Base-by-base conservation (phyloP, 2,329 filamentous ascomycete genomes). In the Scedosporium aurantiacum region DNA sequence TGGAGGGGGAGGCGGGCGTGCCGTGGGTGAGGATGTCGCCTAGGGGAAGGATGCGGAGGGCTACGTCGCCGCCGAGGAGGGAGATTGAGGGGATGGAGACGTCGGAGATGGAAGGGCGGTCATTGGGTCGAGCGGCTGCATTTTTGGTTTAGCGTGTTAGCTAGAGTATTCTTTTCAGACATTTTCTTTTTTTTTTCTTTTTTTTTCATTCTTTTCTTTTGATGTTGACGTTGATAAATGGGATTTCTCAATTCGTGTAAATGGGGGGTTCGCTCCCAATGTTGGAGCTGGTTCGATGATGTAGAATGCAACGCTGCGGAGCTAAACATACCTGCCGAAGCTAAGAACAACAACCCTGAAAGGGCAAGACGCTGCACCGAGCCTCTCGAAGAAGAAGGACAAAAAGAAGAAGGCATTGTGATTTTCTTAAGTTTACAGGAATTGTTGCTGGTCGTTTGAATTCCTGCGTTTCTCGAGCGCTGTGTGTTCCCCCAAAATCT, bases 11-110 rank as follows among this genome's bases (percentile, higher is more conserved):
- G 27, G 66, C 64, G 45, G 43, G n/a, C 18, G 41, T 40, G 18
- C 74, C 74, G 61, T 68, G 71, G 5, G 72, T 74, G 62, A 76
- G 71, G 47, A 73, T 74, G 41, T 72, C 73, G 14, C 74, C 74
- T 1, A 76, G 66, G 0, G 73, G 72, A 70, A 76, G 74, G 41
- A 74, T 58, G 45, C 63, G 63, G 54, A 63, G 55, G 32, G 61
- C 3, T 21, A 61, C 60, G 40, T 47, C 37, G 41, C 60, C 60
- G 40, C 60, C 60, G 1, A 61, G 21, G 18, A 57, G 60, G 60
- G 37, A 14, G 57, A 47, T n/a, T 6, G 25, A 6, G 57, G 57
- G 57, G 32, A 58, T 54, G 18, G 50, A 54, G 23, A 25, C 23
- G 50, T 54, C 50, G 50, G 50, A 23, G 50, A 54, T 3, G 50